Evolutionary conservation across 2,329 filamentous ascomycete genomes (phyloP), one percentile per base, ranked within the genome.

Genomic region (Hypoxylon sp.): DNA sequence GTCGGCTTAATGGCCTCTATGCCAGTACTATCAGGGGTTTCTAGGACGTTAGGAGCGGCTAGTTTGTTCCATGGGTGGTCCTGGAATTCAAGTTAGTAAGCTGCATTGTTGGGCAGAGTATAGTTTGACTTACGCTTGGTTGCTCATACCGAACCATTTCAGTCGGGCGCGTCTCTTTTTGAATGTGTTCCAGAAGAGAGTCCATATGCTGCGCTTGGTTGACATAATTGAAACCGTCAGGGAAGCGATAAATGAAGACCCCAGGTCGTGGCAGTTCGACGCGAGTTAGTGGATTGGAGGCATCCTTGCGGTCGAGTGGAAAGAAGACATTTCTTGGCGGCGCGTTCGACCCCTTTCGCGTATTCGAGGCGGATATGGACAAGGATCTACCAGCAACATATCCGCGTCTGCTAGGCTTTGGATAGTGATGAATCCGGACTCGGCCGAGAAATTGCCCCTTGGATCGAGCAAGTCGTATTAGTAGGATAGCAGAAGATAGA

Each of bases 121-220:
- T 14, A 11, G 38, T 6, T 2, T 21, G 38, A 62, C 60, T 62
- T 36, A 61, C 59, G 9, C 50, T 34, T 21, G 43, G 23, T 19
- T 50, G 19, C n/a, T 56, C 34, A 7, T 56, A 45, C 6, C 56
- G 32, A 34, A 50, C 19, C 11, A 13, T 17, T 13, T 43, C 45
- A 3, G 60, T 62, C 5, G 43, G 51, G 30, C 51, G 43, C 2
- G 60, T 62, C 25, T 50, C 23, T n/a, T 32, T 43, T 10, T 1
- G 50, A 2, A 62, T 19, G 23, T 50, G 23, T 25, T 23, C 23
- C 6, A 50, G 17, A 43, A 62, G 60, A 10, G 10, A 49, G 23
- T 62, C 50, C 21, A 62, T 62, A 17, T 62, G 51, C n/a, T 56
- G 50, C 21, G 51, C 11, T 50, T 62, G 60, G 34, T 62, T 62